Evolutionary conservation across 768 basidiomycete species (phyloP), one percentile per base, ranked within the genome.

Genomic region (Asterophora lycoperdoides): DNA sequence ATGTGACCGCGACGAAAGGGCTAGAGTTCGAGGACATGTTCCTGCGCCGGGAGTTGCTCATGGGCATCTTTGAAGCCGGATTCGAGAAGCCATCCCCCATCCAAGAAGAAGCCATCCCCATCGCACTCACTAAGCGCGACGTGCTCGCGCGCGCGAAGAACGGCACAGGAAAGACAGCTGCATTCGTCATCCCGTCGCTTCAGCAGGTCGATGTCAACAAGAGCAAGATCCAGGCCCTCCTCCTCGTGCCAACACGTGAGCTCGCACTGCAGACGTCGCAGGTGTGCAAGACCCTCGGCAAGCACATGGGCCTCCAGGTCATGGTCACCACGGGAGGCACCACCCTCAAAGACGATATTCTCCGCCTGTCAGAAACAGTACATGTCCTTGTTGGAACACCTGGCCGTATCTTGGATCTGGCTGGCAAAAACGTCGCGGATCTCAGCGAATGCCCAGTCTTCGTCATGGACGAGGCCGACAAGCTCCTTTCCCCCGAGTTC

Each of bases 301-400:
- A 97, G 65, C 95, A 99, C 61, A 87, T 97, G 81, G 85, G 83
- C 45, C 64, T 92, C 28, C 90, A 98, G 70, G 92, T 99, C 67
- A 99, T 99, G 95, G 96, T 98, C 44, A 96, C 96, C 46, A 99
- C 96, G 0, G 95, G 95, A 48, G 95, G 95, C 15, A 98, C 96
- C 3, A 96, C 93, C 15, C 81, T 99, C 62, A 93, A 95, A 69
- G 95, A 99, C 69, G 95, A 99, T 66, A 98, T 98, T 66, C 72
- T 99, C 59, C 86, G 95, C 44, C 69, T 99, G 44, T 79, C 83
- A 15, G 92, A 97, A 67, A 64, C 80, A 5, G 95, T 99, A 2
- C 95, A 99, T 65, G 87, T 99, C 44, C 86, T 99, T 43, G 95
- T 97, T 53, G 95, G 95, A 44, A 99, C 95, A 2, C 95, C 95